These are phyloP conservation scores for Kodamaea hsintzibuensis DNA, from an alignment of 805 yeast species.

Conservation along the genomic window DNA sequence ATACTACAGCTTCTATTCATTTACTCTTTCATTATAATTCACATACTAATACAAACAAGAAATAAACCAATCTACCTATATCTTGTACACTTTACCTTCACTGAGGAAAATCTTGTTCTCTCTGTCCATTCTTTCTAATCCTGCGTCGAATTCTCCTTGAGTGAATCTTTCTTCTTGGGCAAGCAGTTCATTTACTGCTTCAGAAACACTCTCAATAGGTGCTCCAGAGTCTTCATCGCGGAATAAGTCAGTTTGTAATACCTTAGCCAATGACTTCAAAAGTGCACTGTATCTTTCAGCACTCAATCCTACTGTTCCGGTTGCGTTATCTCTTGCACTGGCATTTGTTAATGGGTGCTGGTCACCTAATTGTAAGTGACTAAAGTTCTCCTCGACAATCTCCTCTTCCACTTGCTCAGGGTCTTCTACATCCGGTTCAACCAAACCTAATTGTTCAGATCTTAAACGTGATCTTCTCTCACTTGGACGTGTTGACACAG, in stretches of 20 bases:
- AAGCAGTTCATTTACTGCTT: conserved; percentile 34
- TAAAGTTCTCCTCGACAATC: conserved; percentile 5
- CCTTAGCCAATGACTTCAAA: conserved; percentile 30
- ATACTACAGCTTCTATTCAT: neutral
- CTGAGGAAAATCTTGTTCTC: conserved; percentile 39
- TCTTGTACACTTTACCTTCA: conserved; percentile 42
- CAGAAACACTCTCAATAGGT: conserved; percentile 31
- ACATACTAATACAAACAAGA: conserved; percentile 4
- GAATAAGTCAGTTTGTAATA: conserved; percentile 34
- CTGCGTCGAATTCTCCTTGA: conserved; percentile 30
- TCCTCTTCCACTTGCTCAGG: conserved; percentile 5
- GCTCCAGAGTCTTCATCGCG: conserved; percentile 34
- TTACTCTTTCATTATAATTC: neutral
- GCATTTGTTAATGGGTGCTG: conserved; percentile 28
- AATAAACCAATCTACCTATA: conserved; percentile 17
- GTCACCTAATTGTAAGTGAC: conserved; percentile 7
- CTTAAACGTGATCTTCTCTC: conserved; percentile 21
- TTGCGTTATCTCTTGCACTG: conserved; percentile 19
- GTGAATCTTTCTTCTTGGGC: conserved; percentile 42
- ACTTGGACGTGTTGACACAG: conserved; percentile 13
- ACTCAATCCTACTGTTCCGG: conserved; percentile 23
- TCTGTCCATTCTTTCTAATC: conserved; percentile 32
- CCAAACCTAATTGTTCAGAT: conserved; percentile 10
- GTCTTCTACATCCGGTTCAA: conserved; percentile 11
- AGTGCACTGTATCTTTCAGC: conserved; percentile 33